phyloP scores from a whole-genome alignment of 2,329 filamentous ascomycete species.

The Botrytis elliptica region DNA sequence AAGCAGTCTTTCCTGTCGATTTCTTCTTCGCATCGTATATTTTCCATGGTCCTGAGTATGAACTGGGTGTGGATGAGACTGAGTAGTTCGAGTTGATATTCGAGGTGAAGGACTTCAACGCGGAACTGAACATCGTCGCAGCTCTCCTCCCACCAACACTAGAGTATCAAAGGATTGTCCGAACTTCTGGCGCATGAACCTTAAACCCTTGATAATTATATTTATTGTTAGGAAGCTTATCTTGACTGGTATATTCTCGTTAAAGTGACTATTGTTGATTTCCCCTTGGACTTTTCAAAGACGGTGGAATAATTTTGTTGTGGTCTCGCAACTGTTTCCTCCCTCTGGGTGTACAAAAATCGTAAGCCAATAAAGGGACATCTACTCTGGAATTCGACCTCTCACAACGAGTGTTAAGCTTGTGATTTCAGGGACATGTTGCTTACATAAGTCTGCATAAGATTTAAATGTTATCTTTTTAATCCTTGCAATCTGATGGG shows the following conservation, averaged over 20 bases:
- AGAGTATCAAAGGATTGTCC: background rate
- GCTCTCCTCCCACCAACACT: conserved; percentile 22
- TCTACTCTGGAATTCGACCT: background rate
- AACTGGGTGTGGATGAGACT: conserved; percentile 71
- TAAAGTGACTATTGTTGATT: background rate
- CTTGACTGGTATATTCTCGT: background rate
- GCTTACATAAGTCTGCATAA: conserved; percentile 16
- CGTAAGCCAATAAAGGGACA: conserved; percentile 1
- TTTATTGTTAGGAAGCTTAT: background rate
- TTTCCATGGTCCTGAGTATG: conserved; percentile 89
- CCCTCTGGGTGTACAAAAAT: background rate
- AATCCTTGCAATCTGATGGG: conserved; percentile 6
- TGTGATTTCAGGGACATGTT: background rate
- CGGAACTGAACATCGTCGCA: conserved; percentile 50
- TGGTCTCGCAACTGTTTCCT: background rate
- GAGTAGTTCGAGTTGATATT: conserved; percentile 94
- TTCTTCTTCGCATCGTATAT: conserved; percentile 98
- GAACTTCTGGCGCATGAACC: conserved; percentile 10
- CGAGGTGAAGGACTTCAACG: conserved; percentile 87
- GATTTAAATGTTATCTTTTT: background rate
- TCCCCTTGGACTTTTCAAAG: background rate
- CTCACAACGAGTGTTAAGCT: background rate
- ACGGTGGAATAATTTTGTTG: no score
- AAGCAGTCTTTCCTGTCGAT: conserved; percentile 82
- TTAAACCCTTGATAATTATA: background rate